These are phyloP conservation scores for Neofusicoccum laricinum DNA, from an alignment of 2,329 filamentous ascomycete species.

Conservation along the genomic window DNA sequence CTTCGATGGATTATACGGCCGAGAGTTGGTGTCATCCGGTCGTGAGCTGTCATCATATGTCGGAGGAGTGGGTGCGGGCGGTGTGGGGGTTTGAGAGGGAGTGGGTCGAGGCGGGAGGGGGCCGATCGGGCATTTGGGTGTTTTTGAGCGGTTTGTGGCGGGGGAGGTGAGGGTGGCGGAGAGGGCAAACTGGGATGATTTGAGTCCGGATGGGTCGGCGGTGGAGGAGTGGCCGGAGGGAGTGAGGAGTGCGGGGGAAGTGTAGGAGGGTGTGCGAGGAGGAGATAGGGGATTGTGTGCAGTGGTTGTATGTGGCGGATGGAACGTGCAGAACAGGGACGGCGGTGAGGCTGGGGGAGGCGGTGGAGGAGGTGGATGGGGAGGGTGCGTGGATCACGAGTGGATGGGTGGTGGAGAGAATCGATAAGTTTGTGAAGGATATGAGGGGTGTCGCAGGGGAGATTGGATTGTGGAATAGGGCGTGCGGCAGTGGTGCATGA, in stretches of 20 bases:
- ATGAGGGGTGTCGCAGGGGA: constrained; percentile 23
- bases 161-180: constrained; percentile 26
- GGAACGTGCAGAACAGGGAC: constrained; percentile 28
- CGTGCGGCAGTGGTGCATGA: too few species aligned
- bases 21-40: constrained; percentile 42
- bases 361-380: constrained; percentile 20
- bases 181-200: constrained; percentile 31
- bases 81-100: constrained; percentile 39
- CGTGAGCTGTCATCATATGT: constrained; percentile 41
- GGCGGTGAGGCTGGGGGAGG: constrained; percentile 28
- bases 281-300: constrained; percentile 29
- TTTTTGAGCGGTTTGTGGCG: constrained; percentile 34
- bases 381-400: constrained; percentile 21
- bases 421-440: constrained; percentile 30
- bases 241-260: constrained; percentile 20
- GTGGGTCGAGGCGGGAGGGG: constrained; percentile 29
- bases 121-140: constrained; percentile 27
- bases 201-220: constrained; percentile 25
- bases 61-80: constrained; percentile 34
- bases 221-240: constrained; percentile 19
- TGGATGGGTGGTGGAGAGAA: constrained; percentile 37
- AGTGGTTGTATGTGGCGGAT: constrained; percentile 32
- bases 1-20: constrained; percentile 37
- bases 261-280: constrained; percentile 34
- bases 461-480: constrained; percentile 28